Base-by-base conservation (phyloP, 441 rosid species). In the Pelargonium citronellum region DNA sequence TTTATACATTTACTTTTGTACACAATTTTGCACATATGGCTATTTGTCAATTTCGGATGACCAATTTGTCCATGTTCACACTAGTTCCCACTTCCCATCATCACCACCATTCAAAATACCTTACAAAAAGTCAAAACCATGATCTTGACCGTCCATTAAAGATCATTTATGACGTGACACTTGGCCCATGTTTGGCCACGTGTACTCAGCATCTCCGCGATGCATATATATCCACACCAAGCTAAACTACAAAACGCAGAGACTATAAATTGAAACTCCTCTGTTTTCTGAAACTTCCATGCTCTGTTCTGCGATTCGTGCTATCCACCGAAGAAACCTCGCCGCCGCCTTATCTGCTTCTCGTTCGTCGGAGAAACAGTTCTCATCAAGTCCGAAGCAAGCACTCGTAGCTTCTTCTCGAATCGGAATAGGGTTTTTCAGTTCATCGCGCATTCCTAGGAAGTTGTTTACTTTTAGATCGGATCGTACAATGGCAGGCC, bases 401-500 rank as follows among this genome's bases (percentile, higher is more conserved):
- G 67, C 79, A 43, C 74, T 73, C 66, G 39, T 72, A 27, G 24
- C 72, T 70, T 68, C 78, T 71, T 75, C 73, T 30, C 37, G 37
- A 30, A 30, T 74, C 73, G 67, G 58, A 75, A 66, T 74, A 77
- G 58, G 68, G 68, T 15, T 53, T 67, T 77, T 72, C 37, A 30
- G 37, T 30, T 30, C 37, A 30, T 30, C 37, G 37, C 37, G 37
- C 37, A 2, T 3, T 30, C 37, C 37, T 1, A 76, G 78, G 61
- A n/a, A 69, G 55, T 49, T 71, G 13, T 16, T 65, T 74, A 15
- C 69, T 80, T 69, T 65, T 60, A 77, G 89, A 79, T 84, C 82
- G n/a, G 84, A 83, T 47, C 87, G 66, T 73, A 72, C 88, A 0
- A 90, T 91, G 97, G 92, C 96, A 64, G 65, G 81, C 78, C 74